These are phyloP conservation scores for Poa pratensis DNA, from an alignment of 176 grass and related monocot genomes.

Conservation along the genomic window DNA sequence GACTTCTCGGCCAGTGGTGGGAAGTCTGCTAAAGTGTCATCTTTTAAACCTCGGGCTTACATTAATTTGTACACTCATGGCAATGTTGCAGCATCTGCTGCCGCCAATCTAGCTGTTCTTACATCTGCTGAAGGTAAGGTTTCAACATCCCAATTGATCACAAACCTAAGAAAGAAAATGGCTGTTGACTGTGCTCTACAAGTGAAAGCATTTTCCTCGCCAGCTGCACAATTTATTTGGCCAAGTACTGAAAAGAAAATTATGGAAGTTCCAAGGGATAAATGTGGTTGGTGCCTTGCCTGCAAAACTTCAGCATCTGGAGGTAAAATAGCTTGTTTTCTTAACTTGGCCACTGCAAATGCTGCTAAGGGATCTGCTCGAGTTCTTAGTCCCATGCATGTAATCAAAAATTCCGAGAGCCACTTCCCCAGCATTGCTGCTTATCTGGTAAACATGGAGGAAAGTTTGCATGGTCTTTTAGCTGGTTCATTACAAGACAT, in stretches of 20 bases:
- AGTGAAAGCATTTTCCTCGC: conserved; percentile 90
- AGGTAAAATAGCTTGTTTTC: conserved; percentile 82
- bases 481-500: conserved; percentile 64
- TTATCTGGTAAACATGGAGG: conserved; percentile 93
- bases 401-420: conserved; percentile 64
- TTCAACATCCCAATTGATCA: conserved; percentile 52
- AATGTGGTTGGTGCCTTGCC: conserved; percentile 94
- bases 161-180: conserved; percentile 67
- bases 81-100: conserved; percentile 85
- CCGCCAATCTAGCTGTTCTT: conserved; percentile 76
- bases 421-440: conserved; percentile 69
- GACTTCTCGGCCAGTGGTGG: conserved; percentile 43
- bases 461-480: conserved; percentile 80
- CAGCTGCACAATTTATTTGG: conserved; percentile 84
- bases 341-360: conserved; percentile 84
- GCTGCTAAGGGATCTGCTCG: conserved; percentile 70
- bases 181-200: conserved; percentile 63
- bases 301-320: conserved; percentile 75
- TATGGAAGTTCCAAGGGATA: conserved; percentile 92
- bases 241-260: conserved; percentile 81
- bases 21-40: conserved; percentile 36
- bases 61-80: conserved; percentile 94
- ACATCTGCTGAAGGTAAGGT: conserved; percentile 76
- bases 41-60: conserved; percentile 85
- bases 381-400: conserved; percentile 58